Evolutionary conservation across 2,329 filamentous ascomycete genomes (phyloP), one percentile per base, ranked within the genome.

Genomic region (Penicillium glabrum): DNA sequence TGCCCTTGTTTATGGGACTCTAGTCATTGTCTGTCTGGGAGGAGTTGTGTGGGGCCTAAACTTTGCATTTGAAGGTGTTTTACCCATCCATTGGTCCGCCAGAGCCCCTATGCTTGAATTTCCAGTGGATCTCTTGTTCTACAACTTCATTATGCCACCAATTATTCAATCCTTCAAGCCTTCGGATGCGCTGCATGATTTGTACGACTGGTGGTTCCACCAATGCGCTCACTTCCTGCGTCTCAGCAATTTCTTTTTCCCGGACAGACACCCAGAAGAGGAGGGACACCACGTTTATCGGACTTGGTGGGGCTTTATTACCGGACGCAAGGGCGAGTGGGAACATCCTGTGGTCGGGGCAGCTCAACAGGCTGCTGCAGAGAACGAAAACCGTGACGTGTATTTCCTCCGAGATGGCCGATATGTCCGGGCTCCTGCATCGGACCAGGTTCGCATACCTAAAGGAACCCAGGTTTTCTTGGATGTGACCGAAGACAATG

Each of bases 201-300:
- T 97, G 81, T 99, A 96, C 72, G 88, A 87, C 8, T 98, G 93
- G 93, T 99, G 95, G 91, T 96, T 99, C 77, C 88, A 89, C 64
- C 86, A 85, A 66, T 96, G 93, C 70, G 95, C 93, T 13, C 83
- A 90, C 50, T 79, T 82, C 41, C 79, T 99, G 51, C 86, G 93
- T 23, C 80, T 99, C 35, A 96, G 91, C 1, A 90, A 93, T 78
- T 99, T 99, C 72, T 84, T 99, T 43, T 98, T 99, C 69, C 91
- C 90, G 14, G 89, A 96, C 65, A 85, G 91, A 57, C 82, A 83
- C 27, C 79, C 85, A 23, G 91, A 96, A 59, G 93, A 99, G 72
- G 91, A 97, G 75, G 90, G 91, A 8, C 80, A 79, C 24, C 78
- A 89, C 46, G 77, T 82, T 39, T 78, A 87, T 26, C 82, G 82